phyloP scores from a whole-genome alignment of 2,329 filamentous ascomycete species.

The Beauveria caledonica region DNA sequence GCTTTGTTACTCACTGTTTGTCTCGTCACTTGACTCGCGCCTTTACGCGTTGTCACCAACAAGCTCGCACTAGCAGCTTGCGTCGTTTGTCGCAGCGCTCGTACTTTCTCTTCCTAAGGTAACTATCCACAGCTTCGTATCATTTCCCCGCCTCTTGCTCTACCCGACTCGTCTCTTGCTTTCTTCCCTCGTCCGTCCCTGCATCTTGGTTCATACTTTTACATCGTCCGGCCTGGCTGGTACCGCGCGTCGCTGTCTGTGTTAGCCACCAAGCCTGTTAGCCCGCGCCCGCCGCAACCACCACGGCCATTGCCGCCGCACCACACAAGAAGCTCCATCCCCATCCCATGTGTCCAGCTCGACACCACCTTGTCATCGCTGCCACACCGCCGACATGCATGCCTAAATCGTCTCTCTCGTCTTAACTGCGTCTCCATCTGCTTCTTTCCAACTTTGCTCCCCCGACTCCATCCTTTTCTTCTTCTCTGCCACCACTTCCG shows the following conservation, averaged over 20 bases:
- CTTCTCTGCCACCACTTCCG: constrained; percentile 16
- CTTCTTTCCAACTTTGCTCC: background rate
- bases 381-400: constrained; percentile 11
- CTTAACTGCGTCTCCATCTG: constrained; percentile 1
- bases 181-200: background rate
- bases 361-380: constrained; percentile 9
- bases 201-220: background rate
- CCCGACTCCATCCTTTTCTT: background rate
- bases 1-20: background rate
- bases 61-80: constrained; percentile 3
- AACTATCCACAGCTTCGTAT: constrained; percentile 3
- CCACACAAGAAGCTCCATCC: constrained; percentile 9
- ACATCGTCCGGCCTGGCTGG: background rate
- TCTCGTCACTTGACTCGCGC: background rate
- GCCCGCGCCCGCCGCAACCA: constrained; percentile 6
- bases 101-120: background rate
- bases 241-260: constrained; percentile 4
- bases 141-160: background rate
- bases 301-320: constrained; percentile 11
- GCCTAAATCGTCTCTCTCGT: background rate
- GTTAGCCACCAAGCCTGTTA: background rate
- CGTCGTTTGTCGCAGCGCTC: background rate
- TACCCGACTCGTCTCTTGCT: background rate
- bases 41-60: constrained; percentile 7
- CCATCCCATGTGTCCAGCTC: constrained; percentile 13